phyloP scores from a whole-genome alignment of 2,329 filamentous ascomycete species.

The Myriosclerotinia curreyana region DNA sequence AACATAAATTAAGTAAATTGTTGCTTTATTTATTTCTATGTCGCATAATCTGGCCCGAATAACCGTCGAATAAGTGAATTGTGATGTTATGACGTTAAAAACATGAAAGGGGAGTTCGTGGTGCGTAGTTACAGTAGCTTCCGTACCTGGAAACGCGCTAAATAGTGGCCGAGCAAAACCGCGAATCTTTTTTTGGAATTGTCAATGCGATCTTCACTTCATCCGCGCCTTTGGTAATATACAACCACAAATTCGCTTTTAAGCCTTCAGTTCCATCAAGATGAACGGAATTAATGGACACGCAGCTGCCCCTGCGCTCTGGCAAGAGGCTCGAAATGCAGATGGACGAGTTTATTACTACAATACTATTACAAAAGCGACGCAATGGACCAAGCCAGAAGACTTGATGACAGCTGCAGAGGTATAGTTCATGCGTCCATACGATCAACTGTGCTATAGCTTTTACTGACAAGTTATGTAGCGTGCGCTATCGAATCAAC shows the following conservation, averaged over 20 bases:
- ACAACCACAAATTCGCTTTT: slow-evolving; percentile 18
- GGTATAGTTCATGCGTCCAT: slow-evolving; percentile 49
- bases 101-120: background rate
- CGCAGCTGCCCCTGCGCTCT: slow-evolving; percentile 50
- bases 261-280: slow-evolving; percentile 4
- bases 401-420: slow-evolving; percentile 82
- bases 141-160: slow-evolving; percentile 13
- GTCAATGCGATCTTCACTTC: slow-evolving; percentile 12
- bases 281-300: slow-evolving; percentile 39
- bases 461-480: slow-evolving; percentile 40
- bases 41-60: background rate
- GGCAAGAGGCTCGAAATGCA: slow-evolving; percentile 77
- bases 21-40: slow-evolving; percentile 2
- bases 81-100: slow-evolving; percentile 4
- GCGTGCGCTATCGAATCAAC: slow-evolving; percentile 77
- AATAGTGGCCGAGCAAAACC: slow-evolving; percentile 18
- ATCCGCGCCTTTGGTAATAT: background rate
- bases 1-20: slow-evolving; percentile 2
- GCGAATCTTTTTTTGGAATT: slow-evolving; percentile 18
- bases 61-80: background rate
- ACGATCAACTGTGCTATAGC: slow-evolving; percentile 27
- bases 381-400: slow-evolving; percentile 91
- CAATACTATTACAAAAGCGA: slow-evolving; percentile 79
- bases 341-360: slow-evolving; percentile 91
- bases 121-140: background rate